Conservation (phyloP, 78 protist genomes). For the slime mould (Dictyostelium discoideum) region dicty_2.7 NC_007089.4:3882001-3882500, state of each 20-base stretch:
- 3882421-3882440: neutral
- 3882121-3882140: neutral
- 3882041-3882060: slow-evolving; percentile 26
- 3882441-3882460: neutral
- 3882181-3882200: slow-evolving; percentile 17
- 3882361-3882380: neutral
- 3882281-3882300: neutral
- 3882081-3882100: slow-evolving; percentile 10
- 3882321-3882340: too few species aligned
- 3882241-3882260: slow-evolving; percentile 10
- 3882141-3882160: neutral
- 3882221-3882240: neutral
- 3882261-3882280: neutral
- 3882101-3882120: slow-evolving; percentile 12
- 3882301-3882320: neutral
- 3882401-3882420: neutral
- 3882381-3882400: neutral
- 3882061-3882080: slow-evolving; percentile 31
- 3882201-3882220: neutral
- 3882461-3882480: neutral
- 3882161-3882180: slow-evolving; percentile 27
- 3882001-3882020: neutral
- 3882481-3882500: neutral
- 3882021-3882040: slow-evolving; percentile 43
- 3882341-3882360: neutral